These are phyloP conservation scores for Lachnellula hyalina DNA, from an alignment of 2,329 filamentous ascomycete species.

Conservation along the genomic window DNA sequence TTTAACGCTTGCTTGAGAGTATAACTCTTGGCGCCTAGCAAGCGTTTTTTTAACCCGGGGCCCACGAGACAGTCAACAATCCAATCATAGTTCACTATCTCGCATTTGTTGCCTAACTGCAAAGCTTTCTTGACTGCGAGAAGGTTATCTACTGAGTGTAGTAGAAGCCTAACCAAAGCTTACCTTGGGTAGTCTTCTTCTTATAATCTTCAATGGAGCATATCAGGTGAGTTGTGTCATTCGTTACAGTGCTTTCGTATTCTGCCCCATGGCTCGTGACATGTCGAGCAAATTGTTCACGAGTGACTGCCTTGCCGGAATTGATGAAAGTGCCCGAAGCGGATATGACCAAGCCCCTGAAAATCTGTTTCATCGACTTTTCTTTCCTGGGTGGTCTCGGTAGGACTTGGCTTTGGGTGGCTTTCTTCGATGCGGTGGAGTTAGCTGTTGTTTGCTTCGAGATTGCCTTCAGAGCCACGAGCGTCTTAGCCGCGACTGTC, in stretches of 20 bases:
- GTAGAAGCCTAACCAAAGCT: not conserved
- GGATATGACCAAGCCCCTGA: conserved; percentile 51
- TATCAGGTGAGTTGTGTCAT: conserved; percentile 67
- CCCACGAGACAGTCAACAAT: conserved; percentile 36
- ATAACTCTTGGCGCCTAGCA: conserved; percentile 13
- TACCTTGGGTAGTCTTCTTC: conserved; percentile 22
- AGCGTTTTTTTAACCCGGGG: conserved; percentile 29
- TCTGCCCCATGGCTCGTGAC: conserved; percentile 55
- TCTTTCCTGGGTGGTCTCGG: conserved; percentile 28
- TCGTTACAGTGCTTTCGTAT: conserved; percentile 46
- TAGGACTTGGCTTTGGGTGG: conserved; percentile 3
- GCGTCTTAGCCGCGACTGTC: not conserved
- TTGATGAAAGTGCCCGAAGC: conserved; percentile 51
- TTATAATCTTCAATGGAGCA: conserved; percentile 58
- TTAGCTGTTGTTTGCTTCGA: not conserved
- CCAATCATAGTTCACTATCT: conserved; percentile 44
- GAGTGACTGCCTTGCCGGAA: conserved; percentile 34
- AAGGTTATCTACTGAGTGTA: not conserved
- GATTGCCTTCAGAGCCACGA: not conserved
- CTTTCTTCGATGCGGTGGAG: not conserved
- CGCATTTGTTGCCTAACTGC: conserved; percentile 30
- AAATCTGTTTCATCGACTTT: conserved; percentile 33
- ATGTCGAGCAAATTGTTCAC: conserved; percentile 61
- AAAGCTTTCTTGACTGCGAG: conserved; percentile 37
- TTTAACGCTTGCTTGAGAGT: conserved; percentile 19